These are phyloP conservation scores for Hordeum vulgare DNA, from an alignment of 176 grass and related monocot genomes.

Conservation along the genomic window DNA sequence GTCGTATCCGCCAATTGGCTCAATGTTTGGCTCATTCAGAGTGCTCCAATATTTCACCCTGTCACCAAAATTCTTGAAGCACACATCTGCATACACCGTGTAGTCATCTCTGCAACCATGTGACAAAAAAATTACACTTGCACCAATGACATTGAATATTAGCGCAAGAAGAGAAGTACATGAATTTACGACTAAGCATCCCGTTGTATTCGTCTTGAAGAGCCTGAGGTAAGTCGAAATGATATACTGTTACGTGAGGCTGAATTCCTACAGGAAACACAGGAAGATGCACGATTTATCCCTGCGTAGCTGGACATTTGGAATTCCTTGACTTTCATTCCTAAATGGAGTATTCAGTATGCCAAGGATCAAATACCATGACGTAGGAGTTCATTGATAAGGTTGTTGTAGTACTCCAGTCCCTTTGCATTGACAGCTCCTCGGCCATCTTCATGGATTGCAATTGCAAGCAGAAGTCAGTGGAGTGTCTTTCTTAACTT, in stretches of 20 bases:
- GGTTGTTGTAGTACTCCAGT: slow-evolving; percentile 80
- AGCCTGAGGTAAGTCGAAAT: slow-evolving; percentile 88
- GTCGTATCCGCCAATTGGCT: slow-evolving; percentile 59
- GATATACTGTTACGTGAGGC: slow-evolving; percentile 77
- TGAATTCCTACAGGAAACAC: slow-evolving; percentile 56
- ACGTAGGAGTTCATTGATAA: slow-evolving; percentile 77
- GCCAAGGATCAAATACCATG: slow-evolving; percentile 30
- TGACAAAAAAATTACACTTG: neutral
- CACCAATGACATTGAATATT: neutral
- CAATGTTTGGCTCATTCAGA: slow-evolving; percentile 79
- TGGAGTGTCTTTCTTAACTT: neutral
- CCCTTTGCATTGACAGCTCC: slow-evolving; percentile 75
- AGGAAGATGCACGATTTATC: neutral
- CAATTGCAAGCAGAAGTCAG: neutral
- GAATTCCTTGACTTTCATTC: neutral
- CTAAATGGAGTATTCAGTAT: neutral
- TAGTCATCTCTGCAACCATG: slow-evolving; percentile 68
- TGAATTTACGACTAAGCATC: slow-evolving; percentile 56
- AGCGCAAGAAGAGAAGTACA: slow-evolving; percentile 37
- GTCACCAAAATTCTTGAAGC: slow-evolving; percentile 83
- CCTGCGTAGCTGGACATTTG: neutral
- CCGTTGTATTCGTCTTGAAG: slow-evolving; percentile 72
- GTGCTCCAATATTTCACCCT: slow-evolving; percentile 84
- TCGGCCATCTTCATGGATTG: slow-evolving; percentile 51
- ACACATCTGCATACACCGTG: slow-evolving; percentile 72